Evolutionary conservation across 768 basidiomycete species (phyloP).

Genomic region (Calvatia gigantea): DNA sequence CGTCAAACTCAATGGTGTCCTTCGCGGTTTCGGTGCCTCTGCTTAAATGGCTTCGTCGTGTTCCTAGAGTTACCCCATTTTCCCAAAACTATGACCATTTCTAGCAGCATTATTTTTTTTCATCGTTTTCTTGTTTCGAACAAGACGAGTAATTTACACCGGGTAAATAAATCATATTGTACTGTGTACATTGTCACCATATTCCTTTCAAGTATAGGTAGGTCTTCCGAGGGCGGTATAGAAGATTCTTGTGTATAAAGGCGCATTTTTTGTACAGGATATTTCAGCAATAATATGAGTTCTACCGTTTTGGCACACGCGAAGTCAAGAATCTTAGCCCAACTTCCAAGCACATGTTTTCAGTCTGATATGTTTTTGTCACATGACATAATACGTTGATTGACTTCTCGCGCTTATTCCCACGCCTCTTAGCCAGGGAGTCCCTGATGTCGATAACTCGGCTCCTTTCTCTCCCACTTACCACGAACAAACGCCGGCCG

Average conservation of each 20-base stretch:
- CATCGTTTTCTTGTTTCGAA: no score
- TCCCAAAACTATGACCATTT: no score
- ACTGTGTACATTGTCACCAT: no score
- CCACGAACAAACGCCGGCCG: neutral
- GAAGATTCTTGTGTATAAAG: no score
- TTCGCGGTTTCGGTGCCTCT: slow-evolving; percentile 54
- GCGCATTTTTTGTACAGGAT: neutral
- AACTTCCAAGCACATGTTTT: neutral
- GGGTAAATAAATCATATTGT: no score
- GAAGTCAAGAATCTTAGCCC: neutral
- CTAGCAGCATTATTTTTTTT: no score
- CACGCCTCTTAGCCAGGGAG: no score
- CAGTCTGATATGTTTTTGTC: neutral
- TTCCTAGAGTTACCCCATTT: neutral
- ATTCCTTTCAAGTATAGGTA: no score
- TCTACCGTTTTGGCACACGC: no score
- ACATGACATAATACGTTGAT: slow-evolving; percentile 12
- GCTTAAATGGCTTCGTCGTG: neutral
- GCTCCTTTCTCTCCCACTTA: neutral
- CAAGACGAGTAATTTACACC: no score
- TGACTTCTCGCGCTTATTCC: neutral
- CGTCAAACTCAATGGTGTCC: slow-evolving; percentile 78
- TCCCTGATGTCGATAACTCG: neutral
- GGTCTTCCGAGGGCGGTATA: no score
- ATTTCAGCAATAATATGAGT: neutral